Evolutionary conservation across 2,329 filamentous ascomycete genomes (phyloP), one percentile per base, ranked within the genome.

Genomic region (Pseudopyricularia javanii): DNA sequence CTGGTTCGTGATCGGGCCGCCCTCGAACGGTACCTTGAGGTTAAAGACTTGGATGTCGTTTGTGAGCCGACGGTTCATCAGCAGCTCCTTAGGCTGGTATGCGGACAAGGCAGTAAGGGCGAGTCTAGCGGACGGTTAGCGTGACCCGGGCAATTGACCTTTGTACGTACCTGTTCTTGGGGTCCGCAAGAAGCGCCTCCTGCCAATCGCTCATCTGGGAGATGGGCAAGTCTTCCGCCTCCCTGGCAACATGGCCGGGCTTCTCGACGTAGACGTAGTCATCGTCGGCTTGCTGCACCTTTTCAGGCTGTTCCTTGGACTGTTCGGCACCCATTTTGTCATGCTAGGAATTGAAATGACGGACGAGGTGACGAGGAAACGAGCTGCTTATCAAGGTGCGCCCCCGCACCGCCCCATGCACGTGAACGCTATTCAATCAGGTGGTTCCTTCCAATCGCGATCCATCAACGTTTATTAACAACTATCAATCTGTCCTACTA

Each of bases 21-120:
- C 90, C 66, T 95, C 89, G 53, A 87, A 76, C 0, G 88, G 86
- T 55, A 95, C 90, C 65, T 82, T 82, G 65, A 90, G 70, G 63
- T 91, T 94, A 80, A 90, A 95, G 56, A 86, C 77, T 53, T 95
- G 89, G 53, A 81, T 84, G 64, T 93, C 85, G 55, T 88, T 78
- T 53, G 78, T 70, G 28, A 83, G 73, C 0, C 79, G 69, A 8
- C 78, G 79, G 40, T 82, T 85, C 52, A 78, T 75, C 45, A 95
- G 75, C 47, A 90, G 74, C 11, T 78, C 68, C 54, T 76, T 76
- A 7, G 86, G 83, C 56, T 87, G 76, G 57, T 83, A 81, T 9
- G 78, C 74, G 63, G 80, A 83, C 50, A 94, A 73, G 2, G 86
- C 86, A 2, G 83, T 81, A 33, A 93, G 75, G 5, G 88, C 88